Conservation (phyloP, 352 stramenopile genomes). For the Globisporangium cylindrosporum region DNA sequence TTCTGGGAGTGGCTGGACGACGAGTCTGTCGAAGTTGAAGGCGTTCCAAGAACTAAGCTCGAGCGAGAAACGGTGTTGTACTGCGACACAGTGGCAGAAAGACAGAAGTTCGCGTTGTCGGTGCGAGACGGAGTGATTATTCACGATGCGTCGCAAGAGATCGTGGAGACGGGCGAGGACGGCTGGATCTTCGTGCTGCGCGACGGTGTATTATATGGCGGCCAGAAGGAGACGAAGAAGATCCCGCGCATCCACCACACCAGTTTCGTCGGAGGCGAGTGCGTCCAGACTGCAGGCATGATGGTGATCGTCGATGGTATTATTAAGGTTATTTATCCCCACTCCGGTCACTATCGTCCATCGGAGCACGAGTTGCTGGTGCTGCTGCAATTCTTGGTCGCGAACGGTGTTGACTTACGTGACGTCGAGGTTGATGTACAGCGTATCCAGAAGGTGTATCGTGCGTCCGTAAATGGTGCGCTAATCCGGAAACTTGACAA, state of each 20-base stretch:
- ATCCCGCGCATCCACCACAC: slow-evolving; percentile 96
- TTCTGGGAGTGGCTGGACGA: slow-evolving; percentile 91
- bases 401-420: slow-evolving; percentile 87
- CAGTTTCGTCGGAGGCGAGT: slow-evolving; percentile 96
- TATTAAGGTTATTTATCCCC: slow-evolving; percentile 95
- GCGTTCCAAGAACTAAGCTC: slow-evolving; percentile 90
- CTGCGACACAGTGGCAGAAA: slow-evolving; percentile 88
- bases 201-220: slow-evolving; percentile 92
- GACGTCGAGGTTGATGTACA: slow-evolving; percentile 94
- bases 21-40: slow-evolving; percentile 79
- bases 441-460: slow-evolving; percentile 94
- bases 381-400: slow-evolving; percentile 91
- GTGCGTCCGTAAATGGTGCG: slow-evolving; percentile 68
- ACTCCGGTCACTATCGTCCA: slow-evolving; percentile 96
- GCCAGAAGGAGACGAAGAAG: slow-evolving; percentile 93
- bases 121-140: slow-evolving; percentile 68
- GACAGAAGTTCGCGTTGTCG: slow-evolving; percentile 87
- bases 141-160: slow-evolving; percentile 55
- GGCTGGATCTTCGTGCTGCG: slow-evolving; percentile 97
- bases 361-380: slow-evolving; percentile 94
- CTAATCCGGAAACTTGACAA: slow-evolving; percentile 82
- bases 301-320: slow-evolving; percentile 92
- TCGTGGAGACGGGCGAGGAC: slow-evolving; percentile 90
- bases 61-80: slow-evolving; percentile 95
- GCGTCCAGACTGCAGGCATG: slow-evolving; percentile 95